Base-by-base conservation (phyloP, 441 rosid species). In the Gossypium davidsonii region DNA sequence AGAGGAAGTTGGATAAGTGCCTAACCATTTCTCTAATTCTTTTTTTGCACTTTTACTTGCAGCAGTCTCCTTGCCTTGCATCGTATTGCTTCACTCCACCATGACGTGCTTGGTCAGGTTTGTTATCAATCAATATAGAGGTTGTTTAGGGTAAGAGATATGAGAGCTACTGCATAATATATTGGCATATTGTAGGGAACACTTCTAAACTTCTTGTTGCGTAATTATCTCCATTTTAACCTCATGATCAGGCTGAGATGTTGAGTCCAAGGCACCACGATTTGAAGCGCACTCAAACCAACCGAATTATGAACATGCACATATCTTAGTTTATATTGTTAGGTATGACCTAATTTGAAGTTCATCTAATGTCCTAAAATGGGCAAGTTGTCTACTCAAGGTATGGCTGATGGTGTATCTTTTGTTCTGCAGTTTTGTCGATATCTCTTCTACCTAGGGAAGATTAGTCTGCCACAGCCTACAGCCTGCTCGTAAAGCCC, bases 281-380 rank as follows among this genome's bases (percentile, higher is more conserved):
- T 89, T 87, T 85, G 91, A 89, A 77, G 90, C 87, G 1, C 93
- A 84, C 78, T 87, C 90, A 18, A 89, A 84, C 74, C 89, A 83
- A 76, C 91, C 87, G 86, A 91, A 42, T 49, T 67, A 2, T 67
- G 7, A 51, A 49, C 42, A 49, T 18, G 51, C 6, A 11, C 9
- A 4, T 3, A 17, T 15, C n/a, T 55, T 42, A 7, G 46, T 67
- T 23, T 26, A 26, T 25, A 23, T n/a, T 49, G 2, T 67, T 67
- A 15, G 26, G 14, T 37, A 37, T 37, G 25, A 0, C 14, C 61
- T 56, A 12, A 15, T 52, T 63, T 70, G 48, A 23, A 23, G 52
- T 20, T 21, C 26, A 64, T 11, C 25, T 64, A 20, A 26, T 20
- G 52, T 42, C 55, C 37, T 20, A 57, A 39, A 31, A 31, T 65